A percentile compares a stretch with the other conserved stretches of the same genome.
Conservation (phyloP, 352 stramenopile species). For the Peronospora belbahrii region DNA sequence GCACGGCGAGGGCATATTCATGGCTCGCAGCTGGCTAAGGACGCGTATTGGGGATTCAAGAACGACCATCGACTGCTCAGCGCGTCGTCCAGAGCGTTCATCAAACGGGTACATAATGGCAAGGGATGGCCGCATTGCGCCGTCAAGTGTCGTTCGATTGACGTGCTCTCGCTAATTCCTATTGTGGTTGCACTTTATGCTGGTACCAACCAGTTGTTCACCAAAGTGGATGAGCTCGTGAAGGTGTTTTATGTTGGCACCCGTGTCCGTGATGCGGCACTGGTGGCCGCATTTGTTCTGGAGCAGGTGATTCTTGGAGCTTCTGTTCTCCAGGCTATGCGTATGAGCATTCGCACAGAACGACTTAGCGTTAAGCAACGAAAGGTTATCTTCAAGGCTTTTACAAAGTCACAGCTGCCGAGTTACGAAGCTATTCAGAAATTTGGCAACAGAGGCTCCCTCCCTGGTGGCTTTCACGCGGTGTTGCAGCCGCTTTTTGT, state of each 20-base stretch:
- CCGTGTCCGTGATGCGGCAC: slow-evolving; percentile 55
- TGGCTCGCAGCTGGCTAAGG: slow-evolving; percentile 63
- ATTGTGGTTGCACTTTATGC: slow-evolving; percentile 74
- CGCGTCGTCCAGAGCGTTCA: slow-evolving; percentile 58
- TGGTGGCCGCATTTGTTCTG: slow-evolving; percentile 69
- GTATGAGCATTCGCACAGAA: slow-evolving; percentile 77
- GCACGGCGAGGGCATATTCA: slow-evolving; percentile 62
- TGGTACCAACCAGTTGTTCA: slow-evolving; percentile 70
- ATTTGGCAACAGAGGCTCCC: slow-evolving; percentile 67
- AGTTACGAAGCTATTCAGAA: slow-evolving; percentile 81
- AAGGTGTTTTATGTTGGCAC: slow-evolving; percentile 74
- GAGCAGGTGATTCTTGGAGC: slow-evolving; percentile 74
- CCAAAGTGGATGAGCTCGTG: slow-evolving; percentile 72
- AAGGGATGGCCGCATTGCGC: slow-evolving; percentile 66
- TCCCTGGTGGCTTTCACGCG: slow-evolving; percentile 60
- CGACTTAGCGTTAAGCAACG: slow-evolving; percentile 72
- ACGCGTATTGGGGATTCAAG: slow-evolving; percentile 80
- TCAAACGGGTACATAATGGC: slow-evolving; percentile 66
- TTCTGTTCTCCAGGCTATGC: slow-evolving; percentile 73
- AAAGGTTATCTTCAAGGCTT: slow-evolving; percentile 81
- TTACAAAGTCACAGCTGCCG: slow-evolving; percentile 73
- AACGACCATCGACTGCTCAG: slow-evolving; percentile 68
- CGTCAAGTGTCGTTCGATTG: slow-evolving; percentile 73
- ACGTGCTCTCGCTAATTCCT: slow-evolving; percentile 65
- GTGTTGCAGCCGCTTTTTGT: slow-evolving; percentile 76